Evolutionary conservation across 2,329 filamentous ascomycete genomes (phyloP), one percentile per base, ranked within the genome.

Genomic region (Pyrenophora teres): DNA sequence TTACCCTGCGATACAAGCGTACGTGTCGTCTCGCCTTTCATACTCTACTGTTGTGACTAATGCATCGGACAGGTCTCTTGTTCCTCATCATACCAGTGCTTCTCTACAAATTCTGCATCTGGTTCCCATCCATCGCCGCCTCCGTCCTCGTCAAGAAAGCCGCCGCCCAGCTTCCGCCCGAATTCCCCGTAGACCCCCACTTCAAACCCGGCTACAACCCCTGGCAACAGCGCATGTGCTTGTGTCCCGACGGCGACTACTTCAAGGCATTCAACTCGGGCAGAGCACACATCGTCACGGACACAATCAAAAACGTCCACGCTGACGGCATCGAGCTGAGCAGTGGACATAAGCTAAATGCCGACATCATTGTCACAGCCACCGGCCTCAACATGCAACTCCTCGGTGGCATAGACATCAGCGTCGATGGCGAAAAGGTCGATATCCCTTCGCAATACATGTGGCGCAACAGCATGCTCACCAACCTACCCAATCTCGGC

Each of bases 221-320:
- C 2, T 81, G 89, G 80, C 81, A 91, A 47, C 90, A 95, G 70
- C 83, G 91, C 0, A 76, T 94, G 6, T 94, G 90, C 63, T 76
- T 90, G 53, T 86, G 76, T n/a, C 81, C 82, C 0, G 79, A 84
- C 48, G 81, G 80, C 16, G 83, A 86, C 64, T 85, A 85, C 68
- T 86, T 82, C 74, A 67, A 77, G 18, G 73, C 75, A 30, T 73
- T 86, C 15, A 76, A 77, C 13, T 65, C 72, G 1, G 82, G 81
- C 27, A 79, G 78, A 48, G 80, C 80, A 1, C 73, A 77, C 39
- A 74, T 86, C n/a, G 78, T 78, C 16, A 85, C 83, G 3, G 82
- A 79, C 50, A 78, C 74, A 3, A 84, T 86, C 67, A 73, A 79
- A 33, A 74, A 67, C 10, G 77, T 86, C 7, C 80, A 77, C 0